Base-by-base conservation (phyloP, 192 early-diverging fungal species). In the Entomortierella chlamydospora region DNA sequence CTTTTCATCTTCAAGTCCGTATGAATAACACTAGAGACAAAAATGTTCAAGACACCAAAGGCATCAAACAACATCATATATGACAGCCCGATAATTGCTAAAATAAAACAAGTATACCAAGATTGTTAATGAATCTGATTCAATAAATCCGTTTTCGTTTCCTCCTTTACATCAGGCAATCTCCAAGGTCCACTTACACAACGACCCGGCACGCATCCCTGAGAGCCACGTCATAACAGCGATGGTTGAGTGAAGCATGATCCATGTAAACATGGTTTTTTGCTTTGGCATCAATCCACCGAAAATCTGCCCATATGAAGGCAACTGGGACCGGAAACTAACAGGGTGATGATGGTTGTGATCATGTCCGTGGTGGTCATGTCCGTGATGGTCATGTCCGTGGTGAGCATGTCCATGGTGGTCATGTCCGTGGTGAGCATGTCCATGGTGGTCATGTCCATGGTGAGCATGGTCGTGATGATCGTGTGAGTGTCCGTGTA, bases 11-110 rank as follows among this genome's bases (percentile, higher is more conserved):
- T 81, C 42, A 68, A 33, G 45, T 86, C 68, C 2, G 82, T 81
- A 17, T 59, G 64, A 13, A 89, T 43, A 34, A 89, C 81, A 31
- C 79, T 84, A 34, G 88, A 87, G 9, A 84, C 64, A 79, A 87
- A 87, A 13, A 73, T 82, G 34, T 86, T 86, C 2, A 89, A 43
- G 4, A 89, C 68, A 4, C 88, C 88, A 56, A 89, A 73, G n/a
- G 88, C 86, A 64, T 89, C 88, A 72, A 89, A 89, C 25, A 87
- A 58, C 42, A 86, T 64, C 30, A 89, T 51, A 47, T 87, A 89
- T 8, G 81, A 64, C 43, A 84, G 77, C n/a, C 83, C 86, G 18
- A 83, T 76, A 15, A 85, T 64, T 10, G 86, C 88, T 82, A 63
- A 0, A n/a, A n/a, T n/a, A n/a, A 43, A 50, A 59, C 33, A 17